Conservation (phyloP, 805 yeast species). For the Saturnispora besseyi region DNA sequence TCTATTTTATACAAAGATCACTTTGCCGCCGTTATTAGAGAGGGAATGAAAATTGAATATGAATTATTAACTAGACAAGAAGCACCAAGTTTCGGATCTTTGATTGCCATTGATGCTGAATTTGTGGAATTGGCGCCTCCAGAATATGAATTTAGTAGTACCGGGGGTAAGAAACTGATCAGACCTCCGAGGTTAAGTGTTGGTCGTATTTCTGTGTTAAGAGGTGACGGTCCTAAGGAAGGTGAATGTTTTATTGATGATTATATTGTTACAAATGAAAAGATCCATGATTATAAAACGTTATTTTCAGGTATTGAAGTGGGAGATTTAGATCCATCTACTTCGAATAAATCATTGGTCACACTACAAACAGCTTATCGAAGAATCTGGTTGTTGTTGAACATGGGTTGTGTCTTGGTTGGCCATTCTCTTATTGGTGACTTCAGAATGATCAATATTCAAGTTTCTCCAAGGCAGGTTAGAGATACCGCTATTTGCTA, state of each 20-base stretch:
- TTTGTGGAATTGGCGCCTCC: slow-evolving; percentile 80
- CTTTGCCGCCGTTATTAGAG: slow-evolving; percentile 60
- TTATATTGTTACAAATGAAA: slow-evolving; percentile 65
- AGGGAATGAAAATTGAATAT: slow-evolving; percentile 52
- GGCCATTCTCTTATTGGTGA: slow-evolving; percentile 93
- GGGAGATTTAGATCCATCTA: slow-evolving; percentile 73
- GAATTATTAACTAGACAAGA: slow-evolving; percentile 56
- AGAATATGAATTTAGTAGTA: slow-evolving; percentile 63
- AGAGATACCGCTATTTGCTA: slow-evolving; percentile 81
- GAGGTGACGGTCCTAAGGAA: slow-evolving; percentile 59
- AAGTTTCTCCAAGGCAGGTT: slow-evolving; percentile 78
- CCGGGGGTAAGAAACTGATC: slow-evolving; percentile 60
- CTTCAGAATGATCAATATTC: slow-evolving; percentile 85
- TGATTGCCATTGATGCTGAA: slow-evolving; percentile 95
- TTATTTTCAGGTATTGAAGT: slow-evolving; percentile 88
- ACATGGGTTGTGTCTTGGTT: slow-evolving; percentile 82
- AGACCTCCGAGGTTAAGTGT: slow-evolving; percentile 69
- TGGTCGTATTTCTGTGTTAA: slow-evolving; percentile 81
- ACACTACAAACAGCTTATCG: slow-evolving; percentile 77
- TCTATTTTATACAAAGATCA: slow-evolving; percentile 64
- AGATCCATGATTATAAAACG: slow-evolving; percentile 79
- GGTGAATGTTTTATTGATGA: slow-evolving; percentile 89
- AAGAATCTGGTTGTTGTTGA: slow-evolving; percentile 80
- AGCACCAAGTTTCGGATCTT: slow-evolving; percentile 64
- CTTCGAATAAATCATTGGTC: slow-evolving; percentile 62